Base-by-base conservation (phyloP, 495 filamentous ascomycete species). In the Xylaria intraflava region DNA sequence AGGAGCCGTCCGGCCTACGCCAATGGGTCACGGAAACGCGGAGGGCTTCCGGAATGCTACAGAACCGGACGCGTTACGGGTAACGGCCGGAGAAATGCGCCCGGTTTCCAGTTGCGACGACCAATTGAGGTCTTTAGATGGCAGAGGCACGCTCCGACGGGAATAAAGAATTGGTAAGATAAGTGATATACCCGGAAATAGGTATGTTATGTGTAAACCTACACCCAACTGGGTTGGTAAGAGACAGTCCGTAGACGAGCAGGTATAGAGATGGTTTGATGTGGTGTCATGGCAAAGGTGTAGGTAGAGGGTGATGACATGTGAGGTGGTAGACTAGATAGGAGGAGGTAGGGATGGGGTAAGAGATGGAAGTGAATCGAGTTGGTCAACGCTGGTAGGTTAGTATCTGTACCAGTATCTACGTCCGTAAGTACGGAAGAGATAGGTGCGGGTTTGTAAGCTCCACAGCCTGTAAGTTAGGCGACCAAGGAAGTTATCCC, bases 1-100 rank as follows among this genome's bases (percentile, higher is more conserved):
- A 9, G 53, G 5, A 48, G 42, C 44, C 53, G 51, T 22, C 46
- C 48, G 31, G 46, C 41, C 40, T 61, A 54, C 49, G 46, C 56
- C 49, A 51, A 51, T 27, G 57, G 31, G 51, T 31, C 29, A 44
- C 45, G 17, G n/a, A 16, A 10, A 16, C n/a, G 20, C 41, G 20
- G 6, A 10, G 26, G 3, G 41, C 41, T 26, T 16, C 22, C 20
- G 12, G 41, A 10, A 44, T 20, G 41, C 10, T 12, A 20, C 41
- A 44, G 35, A 38, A 17, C 11, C 7, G 31, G 16, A 4, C 2
- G 35, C 35, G 35, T 38, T 38, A n/a, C 35, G 35, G 14, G 31
- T 12, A 12, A 35, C 3, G 31, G 14, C 6, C 31, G 14, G 31
- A 35, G 31, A 12, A 38, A 11, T 5, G n/a, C 5, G 11, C n/a